These are phyloP conservation scores for Wickerhamiella siamensis DNA, from an alignment of 805 yeast species.

Conservation along the genomic window DNA sequence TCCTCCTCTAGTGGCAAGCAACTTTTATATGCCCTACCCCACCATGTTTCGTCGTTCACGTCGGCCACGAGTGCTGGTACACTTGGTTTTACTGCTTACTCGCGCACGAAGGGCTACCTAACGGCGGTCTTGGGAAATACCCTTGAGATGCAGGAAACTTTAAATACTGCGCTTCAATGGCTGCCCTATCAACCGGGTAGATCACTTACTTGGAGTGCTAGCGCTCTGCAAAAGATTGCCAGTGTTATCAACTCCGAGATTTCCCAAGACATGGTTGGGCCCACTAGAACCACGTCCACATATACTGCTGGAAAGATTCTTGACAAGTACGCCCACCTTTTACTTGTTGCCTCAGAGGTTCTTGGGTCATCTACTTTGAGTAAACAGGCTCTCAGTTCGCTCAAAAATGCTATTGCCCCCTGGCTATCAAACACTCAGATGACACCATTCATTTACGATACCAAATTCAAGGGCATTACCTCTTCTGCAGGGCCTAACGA, in stretches of 20 bases:
- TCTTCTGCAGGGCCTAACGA: slow-evolving; percentile 31
- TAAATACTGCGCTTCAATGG: slow-evolving; percentile 34
- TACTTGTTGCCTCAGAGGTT: slow-evolving; percentile 56
- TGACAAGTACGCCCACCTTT: slow-evolving; percentile 80
- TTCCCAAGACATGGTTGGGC: slow-evolving; percentile 38
- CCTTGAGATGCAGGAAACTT: slow-evolving; percentile 24
- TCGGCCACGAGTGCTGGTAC: slow-evolving; percentile 20
- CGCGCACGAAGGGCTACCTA: slow-evolving; percentile 34
- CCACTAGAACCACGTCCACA: slow-evolving; percentile 68
- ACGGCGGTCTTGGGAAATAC: slow-evolving; percentile 25
- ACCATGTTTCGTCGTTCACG: slow-evolving; percentile 38
- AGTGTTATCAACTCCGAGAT: slow-evolving; percentile 40
- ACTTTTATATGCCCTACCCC: slow-evolving; percentile 54
- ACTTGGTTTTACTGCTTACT: slow-evolving; percentile 27
- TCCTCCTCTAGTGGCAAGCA: slow-evolving; percentile 29
- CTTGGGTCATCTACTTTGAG: slow-evolving; percentile 44
- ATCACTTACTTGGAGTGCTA: slow-evolving; percentile 28
- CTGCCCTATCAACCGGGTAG: slow-evolving; percentile 37
- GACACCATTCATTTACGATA: slow-evolving; percentile 65
- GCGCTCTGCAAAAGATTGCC: slow-evolving; percentile 30
- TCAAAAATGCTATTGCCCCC: slow-evolving; percentile 54
- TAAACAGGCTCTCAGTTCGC: slow-evolving; percentile 34
- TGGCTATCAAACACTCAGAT: slow-evolving; percentile 58
- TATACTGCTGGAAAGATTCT: slow-evolving; percentile 78
- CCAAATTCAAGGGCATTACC: slow-evolving; percentile 35